phyloP scores from a whole-genome alignment of 441 rosid genomes.

The Isatis lusitanica region DNA sequence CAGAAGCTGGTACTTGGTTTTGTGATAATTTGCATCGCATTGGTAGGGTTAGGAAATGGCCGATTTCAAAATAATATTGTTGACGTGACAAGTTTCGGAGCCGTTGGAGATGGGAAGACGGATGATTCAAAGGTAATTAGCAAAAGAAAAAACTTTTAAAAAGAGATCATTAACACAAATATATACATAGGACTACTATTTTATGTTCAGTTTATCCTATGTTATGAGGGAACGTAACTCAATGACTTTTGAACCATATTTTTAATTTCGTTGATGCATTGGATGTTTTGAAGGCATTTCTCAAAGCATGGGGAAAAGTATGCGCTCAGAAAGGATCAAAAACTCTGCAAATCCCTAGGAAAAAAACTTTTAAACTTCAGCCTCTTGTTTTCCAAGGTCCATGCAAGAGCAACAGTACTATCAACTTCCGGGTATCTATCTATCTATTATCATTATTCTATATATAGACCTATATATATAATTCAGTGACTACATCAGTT shows the following conservation, averaged over 20 bases:
- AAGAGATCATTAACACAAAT: too few relatives aligned
- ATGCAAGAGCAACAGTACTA: neutral
- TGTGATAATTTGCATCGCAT: neutral
- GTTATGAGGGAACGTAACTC: neutral
- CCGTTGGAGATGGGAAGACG: conserved; percentile 7
- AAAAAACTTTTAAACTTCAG: neutral
- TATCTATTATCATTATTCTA: neutral
- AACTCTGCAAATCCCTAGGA: neutral
- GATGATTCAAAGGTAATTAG: neutral
- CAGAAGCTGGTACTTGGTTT: neutral
- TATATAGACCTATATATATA: too few relatives aligned
- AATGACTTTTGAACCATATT: neutral
- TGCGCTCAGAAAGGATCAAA: neutral
- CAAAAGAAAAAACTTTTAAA: too few relatives aligned
- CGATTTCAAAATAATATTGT: neutral
- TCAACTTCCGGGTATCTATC: neutral
- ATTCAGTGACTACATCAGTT: too few relatives aligned
- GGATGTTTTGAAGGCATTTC: neutral
- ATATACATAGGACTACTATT: neutral
- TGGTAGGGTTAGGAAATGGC: neutral
- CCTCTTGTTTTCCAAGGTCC: conserved; percentile 3
- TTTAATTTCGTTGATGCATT: too few relatives aligned
- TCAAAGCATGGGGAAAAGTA: neutral
- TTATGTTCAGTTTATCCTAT: neutral
- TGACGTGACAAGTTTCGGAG: conserved; percentile 10